phyloP scores from a whole-genome alignment of 148 eudicot genomes.

The Chenopodium quinoa region DNA sequence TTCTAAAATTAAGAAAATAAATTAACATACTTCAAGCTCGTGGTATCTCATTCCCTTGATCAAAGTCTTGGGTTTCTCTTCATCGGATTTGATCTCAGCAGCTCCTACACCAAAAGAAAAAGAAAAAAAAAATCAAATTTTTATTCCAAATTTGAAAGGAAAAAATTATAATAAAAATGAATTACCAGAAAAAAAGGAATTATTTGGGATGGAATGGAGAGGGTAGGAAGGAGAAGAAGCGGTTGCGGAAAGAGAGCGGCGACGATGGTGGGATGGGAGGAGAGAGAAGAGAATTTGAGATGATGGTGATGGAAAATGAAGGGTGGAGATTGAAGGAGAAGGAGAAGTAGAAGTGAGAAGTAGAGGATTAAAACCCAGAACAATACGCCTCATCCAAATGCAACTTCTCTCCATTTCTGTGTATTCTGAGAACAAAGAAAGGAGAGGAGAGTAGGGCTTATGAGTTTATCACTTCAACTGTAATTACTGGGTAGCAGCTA shows the following conservation, averaged over 20 bases:
- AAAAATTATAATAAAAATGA: neutral
- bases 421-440: neutral
- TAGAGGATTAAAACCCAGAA: conserved; percentile 20
- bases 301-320: conserved; percentile 13
- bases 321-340: conserved; percentile 23
- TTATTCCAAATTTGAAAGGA: neutral
- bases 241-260: conserved; percentile 18
- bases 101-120: conserved; percentile 25
- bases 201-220: neutral
- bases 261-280: conserved; percentile 3
- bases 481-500: too few relatives aligned
- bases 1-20: neutral
- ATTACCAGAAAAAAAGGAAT: conserved; percentile 10
- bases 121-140: neutral
- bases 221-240: conserved; percentile 19
- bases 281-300: conserved; percentile 13
- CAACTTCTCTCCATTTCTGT: conserved; percentile 29
- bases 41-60: conserved; percentile 73
- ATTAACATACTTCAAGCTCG: conserved; percentile 60
- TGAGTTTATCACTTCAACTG: neutral
- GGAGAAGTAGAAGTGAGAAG: neutral
- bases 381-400: conserved; percentile 30
- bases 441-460: neutral
- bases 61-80: conserved; percentile 38
- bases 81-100: conserved; percentile 27